phyloP scores from a whole-genome alignment of 1,139 yeast genomes.

The Schwanniomyces etchellsii region DNA sequence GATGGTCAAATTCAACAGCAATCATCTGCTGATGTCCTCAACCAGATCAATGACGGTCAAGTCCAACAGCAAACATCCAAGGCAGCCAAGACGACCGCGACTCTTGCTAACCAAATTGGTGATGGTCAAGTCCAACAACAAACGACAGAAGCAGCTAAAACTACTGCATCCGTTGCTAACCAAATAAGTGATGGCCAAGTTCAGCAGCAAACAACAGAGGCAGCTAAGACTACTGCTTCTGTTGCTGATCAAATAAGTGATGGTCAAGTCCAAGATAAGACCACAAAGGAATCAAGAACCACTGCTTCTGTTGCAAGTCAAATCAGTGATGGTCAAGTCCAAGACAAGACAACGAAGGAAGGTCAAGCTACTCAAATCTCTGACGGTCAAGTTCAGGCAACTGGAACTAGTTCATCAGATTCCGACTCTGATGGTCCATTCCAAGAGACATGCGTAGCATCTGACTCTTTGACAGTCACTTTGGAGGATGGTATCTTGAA shows the following conservation, averaged over 20 bases:
- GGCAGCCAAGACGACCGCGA: conserved; percentile 17
- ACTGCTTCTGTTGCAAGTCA: conserved; percentile 26
- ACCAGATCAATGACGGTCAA: conserved; percentile 41
- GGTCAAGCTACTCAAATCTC: conserved; percentile 13
- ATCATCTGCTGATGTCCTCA: conserved; percentile 19
- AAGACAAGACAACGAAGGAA: conserved; percentile 15
- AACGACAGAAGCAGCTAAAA: conserved; percentile 16
- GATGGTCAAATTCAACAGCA: conserved; percentile 24
- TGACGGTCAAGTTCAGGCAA: conserved; percentile 26
- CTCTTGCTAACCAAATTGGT: conserved; percentile 26
- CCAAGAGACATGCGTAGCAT: conserved; percentile 42
- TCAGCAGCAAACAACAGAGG: conserved; percentile 23
- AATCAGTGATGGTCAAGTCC: conserved; percentile 33
- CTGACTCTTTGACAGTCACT: conserved; percentile 50
- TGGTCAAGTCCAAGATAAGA: too few relatives aligned
- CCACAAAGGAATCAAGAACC: conserved; percentile 14
- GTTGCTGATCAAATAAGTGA: conserved; percentile 32
- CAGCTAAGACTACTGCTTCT: conserved; percentile 17
- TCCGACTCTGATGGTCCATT: conserved; percentile 6
- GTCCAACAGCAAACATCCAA: conserved; percentile 26
- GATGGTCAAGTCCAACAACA: conserved; percentile 35
- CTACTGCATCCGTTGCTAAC: conserved; percentile 23
- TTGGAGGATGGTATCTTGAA: conserved; percentile 50
- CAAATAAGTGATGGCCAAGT: conserved; percentile 44
- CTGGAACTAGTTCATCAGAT: conserved; percentile 2